Evolutionary conservation across 306 rosid species (phyloP), one percentile per base, ranked within the genome.

Genomic region (Heteromeles arbutifolia): DNA sequence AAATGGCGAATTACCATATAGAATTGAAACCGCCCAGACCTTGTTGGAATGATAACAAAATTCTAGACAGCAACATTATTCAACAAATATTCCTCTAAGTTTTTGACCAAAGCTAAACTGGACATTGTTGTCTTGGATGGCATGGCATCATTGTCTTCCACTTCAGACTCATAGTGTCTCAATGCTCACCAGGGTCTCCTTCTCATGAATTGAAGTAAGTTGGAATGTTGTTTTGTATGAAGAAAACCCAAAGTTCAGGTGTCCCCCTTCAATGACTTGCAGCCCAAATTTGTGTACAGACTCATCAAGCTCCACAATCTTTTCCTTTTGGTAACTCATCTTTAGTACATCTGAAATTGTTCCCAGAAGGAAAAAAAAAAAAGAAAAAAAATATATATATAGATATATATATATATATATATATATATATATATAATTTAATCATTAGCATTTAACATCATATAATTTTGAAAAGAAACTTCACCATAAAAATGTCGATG

Each of bases 261-360:
- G 67, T 1, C 88, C 88, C 50, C 97, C 91, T 83, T 91, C 94
- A 25, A 69, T 65, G 72, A 87, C 87, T 79, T 87, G 72, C 53
- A 91, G 73, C 59, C 88, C 91, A 70, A 89, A 63, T 76, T 71
- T 82, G 76, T 89, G 87, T 0, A 57, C 53, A 12, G 12, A 2
- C 28, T 79, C 90, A 84, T 89, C 88, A 66, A 89, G 67, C 78
- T 86, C 90, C 53, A 84, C 80, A 48, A 91, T 89, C 79, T 11
- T 81, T 74, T 91, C 95, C 79, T 78, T 89, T 61, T 89, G 92
- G 31, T 39, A 78, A 54, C 52, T 78, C 79, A 63, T 32, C 6
- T 32, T 52, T 4, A 61, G 1, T 54, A 66, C 76, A 70, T 72
- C 91, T 86, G 50, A 24, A 34, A 74, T 66, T 62, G 37, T 50